Base-by-base conservation (phyloP, 148 eudicot species). In the Hydrangea macrophylla region DNA sequence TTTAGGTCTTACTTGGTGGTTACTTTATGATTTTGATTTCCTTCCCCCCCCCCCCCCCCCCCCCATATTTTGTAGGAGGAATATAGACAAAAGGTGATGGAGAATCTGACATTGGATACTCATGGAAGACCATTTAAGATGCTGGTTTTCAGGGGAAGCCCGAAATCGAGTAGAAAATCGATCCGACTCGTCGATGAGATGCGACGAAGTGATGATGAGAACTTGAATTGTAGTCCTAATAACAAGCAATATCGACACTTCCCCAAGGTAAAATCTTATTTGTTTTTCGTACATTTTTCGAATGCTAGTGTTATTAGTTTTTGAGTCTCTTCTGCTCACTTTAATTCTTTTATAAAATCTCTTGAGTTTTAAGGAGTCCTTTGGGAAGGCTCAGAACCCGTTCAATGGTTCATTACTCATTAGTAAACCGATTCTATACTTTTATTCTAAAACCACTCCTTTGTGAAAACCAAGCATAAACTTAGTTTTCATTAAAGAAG, bases 121-220 rank as follows among this genome's bases (percentile, higher is more conserved):
- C 81, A 66, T 28, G 81, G 81, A 51, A 77, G 81, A 58, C 84
- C 75, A 55, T 81, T 81, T 62, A 75, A 73, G 53, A 77, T 81
- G 81, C 48, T 81, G 68, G 81, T 73, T 62, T 81, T 81, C 78
- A 70, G 84, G 44, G 84, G 84, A 25, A 77, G 81, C 67, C 81
- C 81, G 9, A 80, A 80, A 76, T 65, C 78, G 22, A 76, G 72
- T 54, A 54, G 80, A 39, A 76, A 77, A 67, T 55, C 70, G 9
- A 32, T 53, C n/a, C 70, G 68, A 25, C 55, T 36, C 25, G 62
- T 80, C 32, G 84, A 81, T 53, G 84, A 81, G 48, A 61, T 73
- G 62, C 51, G 76, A 44, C 76, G 61, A 0, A 69, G 73, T 22
- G 78, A 77, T 5, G 73, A 76, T 50, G 76, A 73, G 27, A 68